Evolutionary conservation across 2,329 filamentous ascomycete genomes (phyloP).

Genomic region (Colletotrichum musicola): DNA sequence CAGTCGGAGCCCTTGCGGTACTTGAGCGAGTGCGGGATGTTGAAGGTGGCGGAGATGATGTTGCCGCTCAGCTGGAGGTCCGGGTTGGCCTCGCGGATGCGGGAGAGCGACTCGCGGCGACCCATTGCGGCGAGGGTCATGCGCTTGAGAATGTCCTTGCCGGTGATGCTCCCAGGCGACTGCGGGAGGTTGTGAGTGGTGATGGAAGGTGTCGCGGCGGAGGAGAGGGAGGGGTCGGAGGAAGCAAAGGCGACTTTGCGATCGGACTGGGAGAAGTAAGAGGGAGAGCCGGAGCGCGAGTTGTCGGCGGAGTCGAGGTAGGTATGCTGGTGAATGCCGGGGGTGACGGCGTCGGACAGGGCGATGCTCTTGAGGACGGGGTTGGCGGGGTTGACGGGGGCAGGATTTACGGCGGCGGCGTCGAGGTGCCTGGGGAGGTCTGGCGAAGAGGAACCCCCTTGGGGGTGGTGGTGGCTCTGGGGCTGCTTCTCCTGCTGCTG

Average conservation of each 20-base stretch:
- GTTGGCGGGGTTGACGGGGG: slow-evolving; percentile 37
- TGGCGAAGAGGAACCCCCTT: slow-evolving; percentile 8
- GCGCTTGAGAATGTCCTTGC: slow-evolving; percentile 57
- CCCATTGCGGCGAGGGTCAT: slow-evolving; percentile 59
- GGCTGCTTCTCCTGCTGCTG: background rate
- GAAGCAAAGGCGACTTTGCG: slow-evolving; percentile 24
- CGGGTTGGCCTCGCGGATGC: slow-evolving; percentile 68
- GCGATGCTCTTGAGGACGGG: slow-evolving; percentile 37
- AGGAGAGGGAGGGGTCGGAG: slow-evolving; percentile 5
- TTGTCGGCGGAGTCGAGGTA: slow-evolving; percentile 39
- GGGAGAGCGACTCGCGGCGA: slow-evolving; percentile 64
- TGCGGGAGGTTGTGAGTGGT: slow-evolving; percentile 33
- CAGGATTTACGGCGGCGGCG: slow-evolving; percentile 18
- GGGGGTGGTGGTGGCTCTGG: background rate
- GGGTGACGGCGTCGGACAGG: slow-evolving; percentile 45
- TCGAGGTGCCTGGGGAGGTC: background rate
- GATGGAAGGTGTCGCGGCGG: slow-evolving; percentile 28
- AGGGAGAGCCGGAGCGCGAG: slow-evolving; percentile 36
- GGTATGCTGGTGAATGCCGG: slow-evolving; percentile 45
- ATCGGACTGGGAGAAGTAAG: slow-evolving; percentile 44
- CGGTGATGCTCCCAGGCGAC: slow-evolving; percentile 36
- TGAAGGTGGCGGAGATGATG: slow-evolving; percentile 76
- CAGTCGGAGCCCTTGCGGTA: slow-evolving; percentile 71
- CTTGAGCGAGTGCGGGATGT: slow-evolving; percentile 70
- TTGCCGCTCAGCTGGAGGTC: slow-evolving; percentile 72